phyloP scores from a whole-genome alignment of 2,329 filamentous ascomycete species.

The Beauveria pseudobassiana region DNA sequence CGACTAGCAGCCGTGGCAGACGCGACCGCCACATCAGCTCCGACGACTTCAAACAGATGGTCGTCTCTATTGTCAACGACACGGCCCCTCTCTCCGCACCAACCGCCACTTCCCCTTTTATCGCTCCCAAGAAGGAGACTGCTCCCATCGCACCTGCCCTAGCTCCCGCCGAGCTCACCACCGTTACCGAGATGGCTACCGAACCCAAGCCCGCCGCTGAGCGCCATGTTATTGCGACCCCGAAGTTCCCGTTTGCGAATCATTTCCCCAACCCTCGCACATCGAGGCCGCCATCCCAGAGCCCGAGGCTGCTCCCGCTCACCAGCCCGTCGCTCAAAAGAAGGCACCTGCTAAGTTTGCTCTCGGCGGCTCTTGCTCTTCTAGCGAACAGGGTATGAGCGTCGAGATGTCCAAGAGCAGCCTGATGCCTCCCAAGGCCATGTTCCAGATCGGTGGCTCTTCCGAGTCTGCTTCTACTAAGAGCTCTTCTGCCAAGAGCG shows the following conservation, averaged over 20 bases:
- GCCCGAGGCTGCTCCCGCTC: slow-evolving; percentile 44
- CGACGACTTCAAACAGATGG: slow-evolving; percentile 87
- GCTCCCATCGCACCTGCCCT: slow-evolving; percentile 19
- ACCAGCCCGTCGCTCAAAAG: slow-evolving; percentile 63
- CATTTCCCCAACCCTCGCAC: slow-evolving; percentile 42
- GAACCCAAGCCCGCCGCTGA: slow-evolving; percentile 23
- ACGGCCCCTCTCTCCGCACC: slow-evolving; percentile 51
- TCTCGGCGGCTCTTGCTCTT: slow-evolving; percentile 76
- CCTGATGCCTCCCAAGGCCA: slow-evolving; percentile 25
- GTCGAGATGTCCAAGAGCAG: slow-evolving; percentile 34
- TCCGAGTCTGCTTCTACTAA: slow-evolving; percentile 68
- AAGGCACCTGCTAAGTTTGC: slow-evolving; percentile 56
- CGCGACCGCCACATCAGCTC: slow-evolving; percentile 88
- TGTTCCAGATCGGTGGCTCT: slow-evolving; percentile 48
- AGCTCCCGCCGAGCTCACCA: slow-evolving; percentile 31
- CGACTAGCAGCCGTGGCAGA: slow-evolving; percentile 64
- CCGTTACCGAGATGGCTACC: slow-evolving; percentile 32
- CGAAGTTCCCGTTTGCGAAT: slow-evolving; percentile 45
- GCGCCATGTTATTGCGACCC: slow-evolving; percentile 43
- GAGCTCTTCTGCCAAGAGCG: slow-evolving; percentile 53
- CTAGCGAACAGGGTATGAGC: slow-evolving; percentile 46
- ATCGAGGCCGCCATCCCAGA: slow-evolving; percentile 54
- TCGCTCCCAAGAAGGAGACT: slow-evolving; percentile 39
- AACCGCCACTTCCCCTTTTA: slow-evolving; percentile 22
- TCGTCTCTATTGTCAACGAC: slow-evolving; percentile 85